A percentile compares a stretch with the other conserved stretches of the same genome.
phyloP scores from a whole-genome alignment of 2,329 filamentous ascomycete species.

The Nectriaceae sp. region DNA sequence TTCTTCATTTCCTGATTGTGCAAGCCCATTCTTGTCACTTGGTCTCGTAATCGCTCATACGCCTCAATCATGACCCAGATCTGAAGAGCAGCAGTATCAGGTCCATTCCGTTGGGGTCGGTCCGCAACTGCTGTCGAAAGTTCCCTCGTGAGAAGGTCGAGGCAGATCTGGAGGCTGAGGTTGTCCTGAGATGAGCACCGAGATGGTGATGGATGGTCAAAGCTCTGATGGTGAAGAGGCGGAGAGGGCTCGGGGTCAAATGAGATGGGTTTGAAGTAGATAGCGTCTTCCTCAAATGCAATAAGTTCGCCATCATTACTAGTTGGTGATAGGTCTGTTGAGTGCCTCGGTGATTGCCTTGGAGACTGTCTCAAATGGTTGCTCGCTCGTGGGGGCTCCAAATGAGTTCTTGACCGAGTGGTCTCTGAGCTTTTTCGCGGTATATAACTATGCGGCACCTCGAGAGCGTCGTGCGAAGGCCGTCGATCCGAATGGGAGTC shows the following conservation, averaged over 20 bases:
- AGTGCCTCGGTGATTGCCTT: neutral
- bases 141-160: conserved; percentile 53
- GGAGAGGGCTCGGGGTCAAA: conserved; percentile 38
- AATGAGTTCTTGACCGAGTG: conserved; percentile 5
- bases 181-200: conserved; percentile 32
- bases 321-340: conserved; percentile 31
- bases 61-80: conserved; percentile 61
- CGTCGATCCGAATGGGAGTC: conserved; percentile 22
- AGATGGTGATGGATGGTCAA: conserved; percentile 13
- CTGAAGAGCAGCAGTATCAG: conserved; percentile 49
- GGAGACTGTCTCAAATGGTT: conserved; percentile 12
- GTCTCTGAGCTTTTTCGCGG: conserved; percentile 11
- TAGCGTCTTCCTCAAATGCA: conserved; percentile 47
- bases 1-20: conserved; percentile 33
- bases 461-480: conserved; percentile 14
- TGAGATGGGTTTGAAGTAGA: conserved; percentile 49
- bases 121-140: conserved; percentile 44
- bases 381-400: neutral
- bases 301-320: conserved; percentile 51
- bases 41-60: conserved; percentile 54
- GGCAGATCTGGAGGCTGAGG: conserved; percentile 50
- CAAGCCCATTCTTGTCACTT: conserved; percentile 39
- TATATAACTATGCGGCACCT: conserved; percentile 15
- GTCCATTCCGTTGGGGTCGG: conserved; percentile 21
- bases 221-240: conserved; percentile 12